Conservation (phyloP, 345 rosid species). For the Streptanthus diversifolius region DNA sequence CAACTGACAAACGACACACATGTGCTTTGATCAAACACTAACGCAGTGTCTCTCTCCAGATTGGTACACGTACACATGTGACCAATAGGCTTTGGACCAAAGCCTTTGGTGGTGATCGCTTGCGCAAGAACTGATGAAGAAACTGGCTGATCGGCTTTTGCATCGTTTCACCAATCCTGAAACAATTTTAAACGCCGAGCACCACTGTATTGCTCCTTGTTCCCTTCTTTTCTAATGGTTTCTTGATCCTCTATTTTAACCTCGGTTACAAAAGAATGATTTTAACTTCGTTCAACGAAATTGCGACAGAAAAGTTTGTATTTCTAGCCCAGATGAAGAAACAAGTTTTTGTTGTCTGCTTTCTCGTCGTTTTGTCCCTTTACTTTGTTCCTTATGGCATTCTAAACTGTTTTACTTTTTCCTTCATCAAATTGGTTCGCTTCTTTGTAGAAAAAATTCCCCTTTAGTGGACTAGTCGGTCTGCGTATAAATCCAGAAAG, state of each 20-base stretch:
- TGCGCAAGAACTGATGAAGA: constrained; percentile 39
- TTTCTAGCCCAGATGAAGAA: neutral
- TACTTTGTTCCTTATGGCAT: neutral
- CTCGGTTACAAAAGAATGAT: neutral
- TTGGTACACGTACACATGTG: neutral
- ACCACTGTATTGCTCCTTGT: constrained; percentile 16
- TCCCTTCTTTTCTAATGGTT: neutral
- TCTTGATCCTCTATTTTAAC: constrained; percentile 3
- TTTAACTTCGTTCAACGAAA: neutral
- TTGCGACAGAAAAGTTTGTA: constrained; percentile 3
- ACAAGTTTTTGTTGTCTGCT: neutral
- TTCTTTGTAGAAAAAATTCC: neutral
- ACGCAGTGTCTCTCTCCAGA: neutral
- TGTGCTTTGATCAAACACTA: neutral
- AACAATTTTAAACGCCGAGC: constrained; percentile 21
- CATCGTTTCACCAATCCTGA: constrained; percentile 36
- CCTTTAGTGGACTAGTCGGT: neutral
- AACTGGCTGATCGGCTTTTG: constrained; percentile 35
- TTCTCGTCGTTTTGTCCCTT: neutral
- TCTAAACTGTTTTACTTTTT: neutral
- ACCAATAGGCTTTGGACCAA: neutral
- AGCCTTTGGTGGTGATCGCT: constrained; percentile 23
- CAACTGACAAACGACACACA: neutral
- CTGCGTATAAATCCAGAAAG: neutral
- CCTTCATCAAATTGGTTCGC: constrained; percentile 3